These are phyloP conservation scores for Hanseniaspora hatyaiensis DNA, from an alignment of 805 yeast species.

Conservation along the genomic window DNA sequence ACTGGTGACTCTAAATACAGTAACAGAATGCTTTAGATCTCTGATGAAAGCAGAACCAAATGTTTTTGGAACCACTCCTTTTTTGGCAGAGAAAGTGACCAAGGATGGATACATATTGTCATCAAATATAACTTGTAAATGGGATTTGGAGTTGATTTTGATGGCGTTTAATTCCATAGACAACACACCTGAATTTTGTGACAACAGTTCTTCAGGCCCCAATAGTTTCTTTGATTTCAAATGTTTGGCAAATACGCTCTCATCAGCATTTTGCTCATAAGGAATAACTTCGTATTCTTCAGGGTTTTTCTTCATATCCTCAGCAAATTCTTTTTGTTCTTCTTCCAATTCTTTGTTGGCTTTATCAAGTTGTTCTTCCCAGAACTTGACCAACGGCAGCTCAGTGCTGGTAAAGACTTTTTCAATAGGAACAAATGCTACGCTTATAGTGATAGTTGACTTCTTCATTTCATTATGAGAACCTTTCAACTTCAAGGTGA, in stretches of 20 bases:
- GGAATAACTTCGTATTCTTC: constrained; percentile 54
- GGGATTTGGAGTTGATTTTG: constrained; percentile 34
- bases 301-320: constrained; percentile 46
- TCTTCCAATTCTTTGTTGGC: constrained; percentile 33
- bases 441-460: constrained; percentile 43
- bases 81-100: constrained; percentile 39
- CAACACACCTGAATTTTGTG: constrained; percentile 52
- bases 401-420: constrained; percentile 55
- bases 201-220: constrained; percentile 41
- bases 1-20: constrained; percentile 47
- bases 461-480: constrained; percentile 20
- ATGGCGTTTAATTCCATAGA: constrained; percentile 41
- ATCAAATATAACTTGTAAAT: constrained; percentile 51
- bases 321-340: constrained; percentile 40
- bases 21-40: constrained; percentile 51
- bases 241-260: constrained; percentile 25
- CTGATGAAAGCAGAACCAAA: constrained; percentile 53
- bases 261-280: constrained; percentile 34
- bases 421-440: constrained; percentile 54
- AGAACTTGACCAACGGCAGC: constrained; percentile 31
- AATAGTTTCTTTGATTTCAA: constrained; percentile 34
- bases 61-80: constrained; percentile 37
- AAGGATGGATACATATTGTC: constrained; percentile 52
- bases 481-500: constrained; percentile 6
- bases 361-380: constrained; percentile 23